Conservation (phyloP, 495 filamentous ascomycete species). For the Aspergillus homomorphus region DNA sequence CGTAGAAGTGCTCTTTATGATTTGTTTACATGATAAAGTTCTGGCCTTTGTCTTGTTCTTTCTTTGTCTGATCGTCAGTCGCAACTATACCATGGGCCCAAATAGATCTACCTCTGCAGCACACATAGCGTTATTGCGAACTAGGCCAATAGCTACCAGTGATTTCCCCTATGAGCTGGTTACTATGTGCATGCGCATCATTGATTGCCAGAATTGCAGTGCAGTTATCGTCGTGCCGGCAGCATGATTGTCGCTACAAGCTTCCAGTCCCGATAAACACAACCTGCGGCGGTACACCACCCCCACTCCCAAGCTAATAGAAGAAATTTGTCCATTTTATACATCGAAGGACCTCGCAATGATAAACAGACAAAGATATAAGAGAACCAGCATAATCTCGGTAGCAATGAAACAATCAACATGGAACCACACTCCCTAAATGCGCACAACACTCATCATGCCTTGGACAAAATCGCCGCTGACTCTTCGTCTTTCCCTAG, state of each 20-base stretch:
- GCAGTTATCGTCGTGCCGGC: not conserved
- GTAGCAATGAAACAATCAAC: conserved; percentile 31
- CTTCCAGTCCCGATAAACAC: not conserved
- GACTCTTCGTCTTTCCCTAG: conserved; percentile 79
- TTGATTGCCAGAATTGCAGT: not conserved
- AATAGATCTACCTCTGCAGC: not conserved
- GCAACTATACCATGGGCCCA: not conserved
- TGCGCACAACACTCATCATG: conserved; percentile 20
- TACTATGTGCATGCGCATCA: not conserved
- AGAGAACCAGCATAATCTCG: conserved; percentile 29
- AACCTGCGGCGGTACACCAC: not conserved
- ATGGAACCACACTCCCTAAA: conserved; percentile 23
- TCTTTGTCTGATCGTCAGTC: not conserved
- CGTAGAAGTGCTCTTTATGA: too few relatives aligned
- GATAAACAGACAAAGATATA: conserved; percentile 14
- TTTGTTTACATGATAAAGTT: too few relatives aligned
- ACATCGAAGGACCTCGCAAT: conserved; percentile 34
- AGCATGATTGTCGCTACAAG: not conserved
- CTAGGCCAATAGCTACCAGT: not conserved
- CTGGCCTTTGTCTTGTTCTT: not conserved
- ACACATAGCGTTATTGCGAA: not conserved
- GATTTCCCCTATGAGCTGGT: too few relatives aligned
- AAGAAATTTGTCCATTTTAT: conserved; percentile 36
- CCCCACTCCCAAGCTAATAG: not conserved
- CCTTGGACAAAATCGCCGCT: conserved; percentile 53